Conservation (phyloP, 495 filamentous ascomycete species). For the Aspergillus cristatus region DNA sequence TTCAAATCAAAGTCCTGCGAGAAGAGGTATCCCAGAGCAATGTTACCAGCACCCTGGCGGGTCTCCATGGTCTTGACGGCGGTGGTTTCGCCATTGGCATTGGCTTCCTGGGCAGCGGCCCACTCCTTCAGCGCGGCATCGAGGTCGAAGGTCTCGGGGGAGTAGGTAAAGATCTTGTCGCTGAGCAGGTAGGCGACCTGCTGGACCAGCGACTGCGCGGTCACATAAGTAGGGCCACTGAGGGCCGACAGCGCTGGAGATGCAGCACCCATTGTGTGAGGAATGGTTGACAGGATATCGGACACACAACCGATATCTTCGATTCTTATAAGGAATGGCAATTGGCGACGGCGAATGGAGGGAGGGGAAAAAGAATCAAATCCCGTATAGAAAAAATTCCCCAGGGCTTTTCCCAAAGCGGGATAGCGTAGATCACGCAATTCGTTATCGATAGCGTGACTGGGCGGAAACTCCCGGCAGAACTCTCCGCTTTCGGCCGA, state of each 20-base stretch:
- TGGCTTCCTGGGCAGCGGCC: slow-evolving; percentile 54
- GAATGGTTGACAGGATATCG: slow-evolving; percentile 23
- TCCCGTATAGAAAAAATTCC: slow-evolving; percentile 23
- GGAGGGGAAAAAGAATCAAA: slow-evolving; percentile 13
- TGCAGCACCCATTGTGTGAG: slow-evolving; percentile 28
- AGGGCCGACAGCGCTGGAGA: slow-evolving; percentile 49
- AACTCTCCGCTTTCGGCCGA: slow-evolving; percentile 14
- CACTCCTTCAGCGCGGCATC: slow-evolving; percentile 73
- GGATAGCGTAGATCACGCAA: slow-evolving; percentile 35
- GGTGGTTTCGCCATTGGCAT: slow-evolving; percentile 73
- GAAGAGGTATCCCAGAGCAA: slow-evolving; percentile 95
- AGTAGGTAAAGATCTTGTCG: slow-evolving; percentile 95
- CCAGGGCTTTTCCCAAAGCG: slow-evolving; percentile 23
- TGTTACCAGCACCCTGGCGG: slow-evolving; percentile 77
- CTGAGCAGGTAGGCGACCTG: slow-evolving; percentile 90
- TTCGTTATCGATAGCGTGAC: slow-evolving; percentile 28
- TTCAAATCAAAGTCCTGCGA: slow-evolving; percentile 86
- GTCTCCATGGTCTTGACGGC: slow-evolving; percentile 74
- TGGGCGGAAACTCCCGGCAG: slow-evolving; percentile 14
- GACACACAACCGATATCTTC: slow-evolving; percentile 4
- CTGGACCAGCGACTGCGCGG: slow-evolving; percentile 84
- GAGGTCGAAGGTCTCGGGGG: slow-evolving; percentile 83
- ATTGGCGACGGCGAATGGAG: slow-evolving; percentile 12
- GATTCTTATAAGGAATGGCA: slow-evolving; percentile 16
- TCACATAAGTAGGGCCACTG: slow-evolving; percentile 81